Percentiles rank a stretch among this genome's conserved stretches.
phyloP scores from a whole-genome alignment of 257 asterid genomes.

The Cruciata laevipes region DNA sequence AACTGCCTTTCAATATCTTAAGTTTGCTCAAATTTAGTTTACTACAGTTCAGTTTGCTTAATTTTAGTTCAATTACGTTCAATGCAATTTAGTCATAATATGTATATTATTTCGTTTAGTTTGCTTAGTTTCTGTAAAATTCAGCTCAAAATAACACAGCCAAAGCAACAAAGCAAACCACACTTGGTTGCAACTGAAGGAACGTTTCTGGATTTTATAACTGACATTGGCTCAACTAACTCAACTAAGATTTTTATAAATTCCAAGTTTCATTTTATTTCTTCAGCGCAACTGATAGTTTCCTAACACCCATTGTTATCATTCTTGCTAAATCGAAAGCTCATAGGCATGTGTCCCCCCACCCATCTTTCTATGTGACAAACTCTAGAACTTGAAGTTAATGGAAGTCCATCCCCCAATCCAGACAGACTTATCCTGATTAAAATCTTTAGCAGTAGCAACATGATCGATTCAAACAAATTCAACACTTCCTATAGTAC shows the following conservation, averaged over 20 bases:
- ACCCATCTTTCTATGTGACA: background rate
- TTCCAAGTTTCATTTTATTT: background rate
- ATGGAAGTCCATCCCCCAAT: background rate
- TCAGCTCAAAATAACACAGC: too few species aligned
- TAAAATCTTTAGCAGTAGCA: background rate
- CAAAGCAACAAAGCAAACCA: too few species aligned
- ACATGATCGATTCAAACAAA: background rate
- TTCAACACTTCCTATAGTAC: background rate
- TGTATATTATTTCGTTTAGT: too few species aligned
- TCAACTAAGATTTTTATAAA: too few species aligned
- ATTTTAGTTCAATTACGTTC: too few species aligned
- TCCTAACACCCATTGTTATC: background rate
- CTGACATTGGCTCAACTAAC: too few species aligned
- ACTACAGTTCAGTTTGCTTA: background rate
- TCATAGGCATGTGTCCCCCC: background rate
- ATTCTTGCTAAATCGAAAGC: background rate
- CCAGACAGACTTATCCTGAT: background rate
- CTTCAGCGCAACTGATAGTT: background rate
- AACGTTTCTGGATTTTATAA: too few species aligned
- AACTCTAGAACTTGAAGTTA: background rate
- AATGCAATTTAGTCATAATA: background rate
- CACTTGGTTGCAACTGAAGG: too few species aligned
- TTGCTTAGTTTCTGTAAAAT: too few species aligned
- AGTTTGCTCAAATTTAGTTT: background rate
- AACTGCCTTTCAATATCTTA: background rate